Evolutionary conservation across 768 basidiomycete genomes (phyloP), one percentile per base, ranked within the genome.

Genomic region (Lentinula lateritia): DNA sequence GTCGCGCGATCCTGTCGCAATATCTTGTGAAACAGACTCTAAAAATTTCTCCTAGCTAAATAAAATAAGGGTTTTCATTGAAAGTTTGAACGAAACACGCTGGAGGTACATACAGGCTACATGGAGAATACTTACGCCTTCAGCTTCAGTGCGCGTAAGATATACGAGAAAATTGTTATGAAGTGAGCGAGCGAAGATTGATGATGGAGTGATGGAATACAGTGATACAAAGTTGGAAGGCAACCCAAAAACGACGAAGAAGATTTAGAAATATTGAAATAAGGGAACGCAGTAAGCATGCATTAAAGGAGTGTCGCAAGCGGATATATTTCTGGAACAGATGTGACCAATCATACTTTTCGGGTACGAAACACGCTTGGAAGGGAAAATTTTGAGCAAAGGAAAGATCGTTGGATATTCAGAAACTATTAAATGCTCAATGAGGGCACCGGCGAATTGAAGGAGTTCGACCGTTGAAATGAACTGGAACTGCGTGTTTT

Each of bases 401-500:
- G 36, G n/a, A n/a, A 5, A 32, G 18, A 32, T 35, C 12, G 13
- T 34, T 23, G 23, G 32, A 16, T 15, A 34, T 23, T 38, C 34
- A 4, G 20, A 41, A 35, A 55, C 28, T 5, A 28, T 23, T 48
- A 59, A 8, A 59, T 59, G 42, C 46, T 59, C 32, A 59, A n/a
- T 12, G 58, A 38, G 32, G 59, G 59, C 32, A 60, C 59, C 28
- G 58, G 46, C 50, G 69, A 67, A 61, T 67, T 70, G 60, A 74
- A 76, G 62, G 72, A 74, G 60, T 70, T 71, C 35, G 67, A 66
- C 54, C 82, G 75, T 71, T 90, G 88, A 70, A 78, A 72, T 56
- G 85, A 80, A 59, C 77, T 75, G 50, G 80, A 77, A 59, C 82
- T 78, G 45, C 88, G 80, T 56, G 75, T 74, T 75, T 87, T 89